Evolutionary conservation across 2,329 filamentous ascomycete species (phyloP).

Genomic region (Hypomyces rosellus): DNA sequence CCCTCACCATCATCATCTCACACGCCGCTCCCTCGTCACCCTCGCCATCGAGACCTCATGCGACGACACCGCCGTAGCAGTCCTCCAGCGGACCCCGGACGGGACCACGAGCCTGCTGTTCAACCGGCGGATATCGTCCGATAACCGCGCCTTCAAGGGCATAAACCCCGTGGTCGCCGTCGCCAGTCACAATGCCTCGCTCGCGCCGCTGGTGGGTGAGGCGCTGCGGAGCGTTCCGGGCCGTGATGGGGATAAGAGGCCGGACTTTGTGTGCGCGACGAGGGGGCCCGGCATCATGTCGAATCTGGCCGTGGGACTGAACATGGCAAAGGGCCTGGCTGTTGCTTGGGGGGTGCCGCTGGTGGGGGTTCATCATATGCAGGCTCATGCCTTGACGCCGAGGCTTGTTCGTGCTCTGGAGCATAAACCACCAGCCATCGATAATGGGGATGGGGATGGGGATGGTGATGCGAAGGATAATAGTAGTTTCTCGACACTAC

Average conservation of each 20-base stretch:
- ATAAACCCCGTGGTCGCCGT: slow-evolving; percentile 75
- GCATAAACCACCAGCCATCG: background rate
- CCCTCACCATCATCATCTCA: background rate
- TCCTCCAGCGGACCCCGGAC: slow-evolving; percentile 58
- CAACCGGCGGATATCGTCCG: slow-evolving; percentile 74
- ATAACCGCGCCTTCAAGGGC: slow-evolving; percentile 68
- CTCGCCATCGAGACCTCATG: slow-evolving; percentile 81
- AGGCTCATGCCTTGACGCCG: slow-evolving; percentile 87
- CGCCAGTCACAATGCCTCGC: slow-evolving; percentile 64
- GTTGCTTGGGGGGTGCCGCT: slow-evolving; percentile 78
- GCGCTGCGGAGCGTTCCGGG: slow-evolving; percentile 51
- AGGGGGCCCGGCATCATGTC: slow-evolving; percentile 83
- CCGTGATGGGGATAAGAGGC: slow-evolving; percentile 34
- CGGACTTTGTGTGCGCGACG: slow-evolving; percentile 84
- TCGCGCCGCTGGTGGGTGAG: slow-evolving; percentile 61
- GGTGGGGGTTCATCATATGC: slow-evolving; percentile 92
- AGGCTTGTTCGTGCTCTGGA: slow-evolving; percentile 57
- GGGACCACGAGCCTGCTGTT: slow-evolving; percentile 58
- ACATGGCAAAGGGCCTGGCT: slow-evolving; percentile 80
- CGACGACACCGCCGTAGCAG: slow-evolving; percentile 86
- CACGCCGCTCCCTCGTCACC: slow-evolving; percentile 38
- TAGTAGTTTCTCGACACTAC: background rate
- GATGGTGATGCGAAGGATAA: background rate
- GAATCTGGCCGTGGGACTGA: slow-evolving; percentile 70
- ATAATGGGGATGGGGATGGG: slow-evolving; percentile 1